Evolutionary conservation across 352 stramenopile species (phyloP), one percentile per base, ranked within the genome.

Genomic region (Pythium oligandrum): DNA sequence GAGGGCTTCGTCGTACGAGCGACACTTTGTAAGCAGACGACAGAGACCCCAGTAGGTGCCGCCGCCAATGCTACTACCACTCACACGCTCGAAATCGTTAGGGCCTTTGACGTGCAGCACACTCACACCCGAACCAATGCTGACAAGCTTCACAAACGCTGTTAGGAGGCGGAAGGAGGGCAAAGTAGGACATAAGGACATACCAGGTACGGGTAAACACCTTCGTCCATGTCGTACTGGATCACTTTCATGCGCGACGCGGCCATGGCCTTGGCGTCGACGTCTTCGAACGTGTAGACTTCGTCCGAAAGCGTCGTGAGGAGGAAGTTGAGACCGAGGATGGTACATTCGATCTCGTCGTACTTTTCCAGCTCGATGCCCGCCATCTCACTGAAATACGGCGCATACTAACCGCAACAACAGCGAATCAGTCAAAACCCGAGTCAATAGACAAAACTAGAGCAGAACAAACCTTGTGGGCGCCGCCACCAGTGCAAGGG

Each of bases 21-120:
- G 61, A 55, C 82, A 95, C 47, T 88, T 77, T n/a, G 93, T 98
- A 37, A 98, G 68, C 47, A 99, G 61, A 45, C 94, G 87, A 62
- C 95, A 98, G 42, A 99, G 79, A 0, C 97, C 97, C 95, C 96
- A 99, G 77, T 99, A 99, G 0, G 97, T 99, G 35, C 96, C 97
- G 34, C 97, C 97, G 34, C 97, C 97, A 64, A 99, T 98, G 43
- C 93, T 98, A 47, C 93, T 99, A 47, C 97, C 97, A 57, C 95
- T 98, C 54, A 99, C 96, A 64, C 97, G 96, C 64, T 98, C 90
- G 70, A 96, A 98, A 48, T 97, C 87, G 51, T 87, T 81, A 2
- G 93, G 90, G 0, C 92, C 90, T 57, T 97, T 94, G 10, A 98
- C 91, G 58, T 97, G 75, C 45, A 99, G 59, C 40, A 99, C 97